A percentile compares a stretch with the other conserved stretches of the same genome.
phyloP scores from a whole-genome alignment of 768 basidiomycete species.

The Auricularia cornea region DNA sequence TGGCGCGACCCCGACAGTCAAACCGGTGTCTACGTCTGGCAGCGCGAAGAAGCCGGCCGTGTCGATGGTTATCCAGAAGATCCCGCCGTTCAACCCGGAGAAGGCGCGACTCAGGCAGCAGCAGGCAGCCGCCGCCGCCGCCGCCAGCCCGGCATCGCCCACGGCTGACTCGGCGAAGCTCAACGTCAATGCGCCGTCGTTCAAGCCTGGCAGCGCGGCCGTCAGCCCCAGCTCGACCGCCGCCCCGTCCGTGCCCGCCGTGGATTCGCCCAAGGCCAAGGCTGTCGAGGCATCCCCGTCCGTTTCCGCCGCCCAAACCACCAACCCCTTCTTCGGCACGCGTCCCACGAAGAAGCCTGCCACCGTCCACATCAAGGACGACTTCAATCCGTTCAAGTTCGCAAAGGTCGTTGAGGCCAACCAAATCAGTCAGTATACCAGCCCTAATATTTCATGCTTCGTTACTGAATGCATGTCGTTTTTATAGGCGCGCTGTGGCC shows the following conservation, averaged over 20 bases:
- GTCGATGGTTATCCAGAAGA: constrained; percentile 77
- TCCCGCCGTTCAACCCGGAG: constrained; percentile 81
- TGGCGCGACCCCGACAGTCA: constrained; percentile 2
- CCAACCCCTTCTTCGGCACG: constrained; percentile 86
- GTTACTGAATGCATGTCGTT: constrained; percentile 3
- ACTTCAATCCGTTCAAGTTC: constrained; percentile 95
- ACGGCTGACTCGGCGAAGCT: constrained; percentile 48
- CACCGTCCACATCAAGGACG: constrained; percentile 83
- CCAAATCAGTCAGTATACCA: constrained; percentile 60
- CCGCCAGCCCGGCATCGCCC: constrained; percentile 42
- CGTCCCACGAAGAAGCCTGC: constrained; percentile 65
- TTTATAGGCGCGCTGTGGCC: constrained; percentile 69
- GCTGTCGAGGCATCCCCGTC: constrained; percentile 35
- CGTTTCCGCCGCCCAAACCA: constrained; percentile 27
- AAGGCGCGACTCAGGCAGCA: constrained; percentile 24
- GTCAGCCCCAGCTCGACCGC: constrained; percentile 18
- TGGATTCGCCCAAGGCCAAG: constrained; percentile 57
- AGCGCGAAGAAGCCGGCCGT: constrained; percentile 18
- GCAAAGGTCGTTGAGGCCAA: constrained; percentile 70
- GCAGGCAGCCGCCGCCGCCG: constrained; percentile 20
- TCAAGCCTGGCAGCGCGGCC: constrained; percentile 50
- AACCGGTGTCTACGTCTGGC: constrained; percentile 15
- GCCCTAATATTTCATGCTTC: neutral
- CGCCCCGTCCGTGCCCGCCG: constrained; percentile 32
- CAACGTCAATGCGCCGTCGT: constrained; percentile 85